Conservation (phyloP, 805 yeast genomes). For the Starmerella roubikii region DNA sequence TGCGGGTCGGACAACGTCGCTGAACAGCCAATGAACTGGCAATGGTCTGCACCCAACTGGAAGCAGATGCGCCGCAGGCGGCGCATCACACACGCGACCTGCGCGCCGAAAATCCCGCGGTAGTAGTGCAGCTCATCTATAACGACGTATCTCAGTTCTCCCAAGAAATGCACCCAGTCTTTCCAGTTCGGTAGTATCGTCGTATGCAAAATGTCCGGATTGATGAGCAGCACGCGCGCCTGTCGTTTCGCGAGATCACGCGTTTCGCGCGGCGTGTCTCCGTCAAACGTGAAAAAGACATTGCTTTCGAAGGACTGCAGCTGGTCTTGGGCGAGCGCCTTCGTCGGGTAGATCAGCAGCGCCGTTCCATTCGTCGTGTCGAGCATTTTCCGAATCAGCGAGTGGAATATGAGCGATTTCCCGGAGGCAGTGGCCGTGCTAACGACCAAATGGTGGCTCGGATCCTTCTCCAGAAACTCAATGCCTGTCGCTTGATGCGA, state of each 20-base stretch:
- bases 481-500: slow-evolving; percentile 74
- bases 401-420: slow-evolving; percentile 80
- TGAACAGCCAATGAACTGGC: slow-evolving; percentile 76
- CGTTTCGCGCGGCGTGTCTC: slow-evolving; percentile 61
- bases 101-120: slow-evolving; percentile 83
- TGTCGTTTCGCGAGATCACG: slow-evolving; percentile 42
- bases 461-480: slow-evolving; percentile 29
- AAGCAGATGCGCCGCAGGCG: slow-evolving; percentile 56
- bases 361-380: slow-evolving; percentile 43
- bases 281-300: slow-evolving; percentile 63
- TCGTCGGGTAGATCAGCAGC: slow-evolving; percentile 86
- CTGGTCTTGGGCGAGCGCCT: slow-evolving; percentile 96
- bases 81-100: slow-evolving; percentile 75
- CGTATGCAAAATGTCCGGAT: slow-evolving; percentile 87
- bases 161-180: slow-evolving; percentile 58
- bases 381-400: slow-evolving; percentile 50
- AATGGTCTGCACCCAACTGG: slow-evolving; percentile 36
- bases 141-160: slow-evolving; percentile 54
- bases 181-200: slow-evolving; percentile 68
- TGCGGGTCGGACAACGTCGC: slow-evolving; percentile 77
- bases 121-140: slow-evolving; percentile 80
- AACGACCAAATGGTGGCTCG: slow-evolving; percentile 57
- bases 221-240: slow-evolving; percentile 77
- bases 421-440: slow-evolving; percentile 97
- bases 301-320: slow-evolving; percentile 49